These are phyloP conservation scores for Coniosporium apollinis DNA, from an alignment of 495 filamentous ascomycete species.

Conservation along the genomic window DNA sequence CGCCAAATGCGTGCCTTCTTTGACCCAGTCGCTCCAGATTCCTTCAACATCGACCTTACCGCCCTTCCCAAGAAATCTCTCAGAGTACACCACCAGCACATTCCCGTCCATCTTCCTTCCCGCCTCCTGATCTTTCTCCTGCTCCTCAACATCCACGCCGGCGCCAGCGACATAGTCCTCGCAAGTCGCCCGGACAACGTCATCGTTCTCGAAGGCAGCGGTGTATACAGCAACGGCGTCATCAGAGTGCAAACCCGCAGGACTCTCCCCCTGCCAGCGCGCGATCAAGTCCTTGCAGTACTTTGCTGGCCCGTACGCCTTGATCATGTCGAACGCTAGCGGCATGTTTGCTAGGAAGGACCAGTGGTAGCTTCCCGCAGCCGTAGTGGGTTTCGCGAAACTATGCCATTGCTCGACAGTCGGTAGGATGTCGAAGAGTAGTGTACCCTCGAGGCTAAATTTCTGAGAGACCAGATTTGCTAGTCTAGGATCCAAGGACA, in stretches of 20 bases:
- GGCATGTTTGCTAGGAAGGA: conserved; percentile 31
- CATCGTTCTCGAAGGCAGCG: conserved; percentile 23
- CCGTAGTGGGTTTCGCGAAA: conserved; percentile 14
- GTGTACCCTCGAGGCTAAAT: conserved; percentile 19
- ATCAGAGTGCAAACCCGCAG: conserved; percentile 7
- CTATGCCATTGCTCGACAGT: conserved; percentile 25
- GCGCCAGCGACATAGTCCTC: conserved; percentile 33
- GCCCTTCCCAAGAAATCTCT: conserved; percentile 25
- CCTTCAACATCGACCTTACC: conserved; percentile 25
- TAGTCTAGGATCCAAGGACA: too few relatives aligned
- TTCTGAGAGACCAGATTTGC: conserved; percentile 2
- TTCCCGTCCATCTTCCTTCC: conserved; percentile 28
- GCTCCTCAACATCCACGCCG: conserved; percentile 23
- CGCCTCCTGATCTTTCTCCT: conserved; percentile 27
- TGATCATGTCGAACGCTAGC: conserved; percentile 28
- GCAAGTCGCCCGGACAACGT: conserved; percentile 23
- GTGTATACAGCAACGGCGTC: conserved; percentile 24
- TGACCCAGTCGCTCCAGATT: conserved; percentile 32
- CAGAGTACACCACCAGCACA: conserved; percentile 28
- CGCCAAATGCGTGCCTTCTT: conserved; percentile 15
- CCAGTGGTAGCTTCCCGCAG: conserved; percentile 31
- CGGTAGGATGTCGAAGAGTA: conserved; percentile 34
- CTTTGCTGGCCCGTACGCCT: conserved; percentile 24
- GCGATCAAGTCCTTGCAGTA: conserved; percentile 20
- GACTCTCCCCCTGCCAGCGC: conserved; percentile 17